Evolutionary conservation across 1,139 yeast genomes (phyloP), one percentile per base, ranked within the genome.

Genomic region (Candida labiduridarum): DNA sequence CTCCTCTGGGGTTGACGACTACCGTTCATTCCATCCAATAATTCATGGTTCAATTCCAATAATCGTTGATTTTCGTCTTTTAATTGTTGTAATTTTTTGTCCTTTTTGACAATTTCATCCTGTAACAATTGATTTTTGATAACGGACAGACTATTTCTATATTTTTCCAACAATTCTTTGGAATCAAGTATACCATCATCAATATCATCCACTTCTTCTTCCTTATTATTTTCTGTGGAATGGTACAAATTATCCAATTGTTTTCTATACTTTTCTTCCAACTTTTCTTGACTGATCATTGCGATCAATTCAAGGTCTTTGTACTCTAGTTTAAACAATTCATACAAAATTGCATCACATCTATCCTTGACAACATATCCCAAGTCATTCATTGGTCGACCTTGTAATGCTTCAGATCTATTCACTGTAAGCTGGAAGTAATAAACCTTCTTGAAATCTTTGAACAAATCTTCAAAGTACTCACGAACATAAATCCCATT

Each of bases 31-130:
- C 58, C 60, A 33, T 53, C 56, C 19, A 71, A 53, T 44, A 72
- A 56, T 29, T 65, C 66, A 48, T 68, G 74, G 54, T 72, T 72
- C 56, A 71, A 61, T 38, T 71, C 74, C 52, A 71, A 61, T 30
- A 72, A 57, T 44, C 65, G 55, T 52, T 66, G 69, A 52, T 71
- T 70, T 51, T 72, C 76, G 3, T 52, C 54, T 45, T 58, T 57
- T 45, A 72, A 56, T 19, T 57, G 61, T 8, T 67, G 67, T 43
- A 71, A 56, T 43, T 63, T 59, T 39, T 61, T 56, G 44, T 62
- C 62, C 52, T 62, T 65, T 52, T 59, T 63, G 6, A 56, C 54
- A 43, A 72, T 55, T 44, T 69, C 72, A 34, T 59, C 52, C 34
- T 68, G 64, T 44, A 63, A 59, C 4, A 61, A 49, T 36, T 62